phyloP scores from a whole-genome alignment of 2,329 filamentous ascomycete genomes.

The Alternaria arborescens region DNA sequence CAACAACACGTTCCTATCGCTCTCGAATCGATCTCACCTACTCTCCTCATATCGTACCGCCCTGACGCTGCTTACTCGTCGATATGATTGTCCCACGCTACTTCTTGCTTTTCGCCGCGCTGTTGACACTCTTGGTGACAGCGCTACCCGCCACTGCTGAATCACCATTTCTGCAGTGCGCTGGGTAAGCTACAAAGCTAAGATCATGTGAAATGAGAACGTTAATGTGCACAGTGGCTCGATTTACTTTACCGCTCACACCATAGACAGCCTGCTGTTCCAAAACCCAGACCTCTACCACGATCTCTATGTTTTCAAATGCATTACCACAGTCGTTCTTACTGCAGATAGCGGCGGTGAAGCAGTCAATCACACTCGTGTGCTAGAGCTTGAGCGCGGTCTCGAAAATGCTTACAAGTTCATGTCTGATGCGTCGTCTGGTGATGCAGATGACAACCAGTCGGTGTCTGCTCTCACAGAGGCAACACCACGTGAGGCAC shows the following conservation, averaged over 20 bases:
- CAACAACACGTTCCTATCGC: not conserved
- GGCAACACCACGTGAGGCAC: conserved; percentile 3
- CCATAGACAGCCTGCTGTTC: conserved; percentile 37
- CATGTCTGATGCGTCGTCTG: conserved; percentile 24
- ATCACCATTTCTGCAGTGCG: conserved; percentile 16
- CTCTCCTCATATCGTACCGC: not conserved
- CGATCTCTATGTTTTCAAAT: conserved; percentile 40
- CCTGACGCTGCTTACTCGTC: not conserved
- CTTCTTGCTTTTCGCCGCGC: conserved; percentile 1
- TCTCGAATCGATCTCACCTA: not conserved
- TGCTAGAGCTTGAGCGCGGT: conserved; percentile 33
- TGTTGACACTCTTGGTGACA: conserved; percentile 1
- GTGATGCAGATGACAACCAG: not conserved
- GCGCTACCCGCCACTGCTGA: not conserved
- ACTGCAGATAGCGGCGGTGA: conserved; percentile 35
- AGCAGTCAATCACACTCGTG: conserved; percentile 20
- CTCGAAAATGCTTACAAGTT: conserved; percentile 33
- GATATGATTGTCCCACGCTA: conserved; percentile 4
- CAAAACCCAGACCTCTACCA: conserved; percentile 42
- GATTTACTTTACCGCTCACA: conserved; percentile 41
- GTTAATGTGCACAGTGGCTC: conserved; percentile 31
- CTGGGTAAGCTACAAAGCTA: conserved; percentile 6
- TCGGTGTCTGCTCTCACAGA: not conserved
- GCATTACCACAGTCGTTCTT: conserved; percentile 36
- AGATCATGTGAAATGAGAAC: too few species aligned